Evolutionary conservation across 345 rosid species (phyloP).

Genomic region (Ceriops decandra): DNA sequence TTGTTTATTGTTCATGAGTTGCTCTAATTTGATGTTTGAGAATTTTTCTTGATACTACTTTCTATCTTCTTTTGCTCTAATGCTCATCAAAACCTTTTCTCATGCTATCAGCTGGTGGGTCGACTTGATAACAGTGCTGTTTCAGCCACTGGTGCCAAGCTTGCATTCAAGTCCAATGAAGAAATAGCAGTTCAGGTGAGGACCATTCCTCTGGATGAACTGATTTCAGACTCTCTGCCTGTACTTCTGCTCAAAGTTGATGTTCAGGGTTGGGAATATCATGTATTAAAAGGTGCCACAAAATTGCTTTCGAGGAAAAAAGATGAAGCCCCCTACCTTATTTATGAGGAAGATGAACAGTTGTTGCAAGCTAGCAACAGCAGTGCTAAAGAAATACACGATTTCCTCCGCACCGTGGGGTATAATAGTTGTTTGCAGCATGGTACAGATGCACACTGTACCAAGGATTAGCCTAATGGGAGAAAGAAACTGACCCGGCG

Average conservation of each 20-base stretch:
- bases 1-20: too few relatives aligned
- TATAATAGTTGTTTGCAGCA: constrained; percentile 68
- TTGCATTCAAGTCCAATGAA: constrained; percentile 93
- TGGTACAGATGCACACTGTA: constrained; percentile 80
- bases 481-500: too few relatives aligned
- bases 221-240: constrained; percentile 52
- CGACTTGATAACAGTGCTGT: constrained; percentile 95
- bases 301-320: constrained; percentile 70
- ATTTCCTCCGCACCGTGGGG: constrained; percentile 64
- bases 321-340: constrained; percentile 75
- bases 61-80: not conserved
- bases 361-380: constrained; percentile 85
- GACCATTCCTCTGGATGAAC: constrained; percentile 74
- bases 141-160: constrained; percentile 78
- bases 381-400: constrained; percentile 70
- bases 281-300: constrained; percentile 78
- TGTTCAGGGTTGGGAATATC: constrained; percentile 98
- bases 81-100: not conserved
- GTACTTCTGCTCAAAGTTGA: constrained; percentile 80
- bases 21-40: too few relatives aligned
- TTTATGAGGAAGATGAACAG: constrained; percentile 90
- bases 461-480: constrained; percentile 22
- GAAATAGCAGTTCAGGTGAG: constrained; percentile 85
- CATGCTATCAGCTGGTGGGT: constrained; percentile 68
- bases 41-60: too few relatives aligned